Evolutionary conservation across 345 rosid species (phyloP), one percentile per base, ranked within the genome.

Genomic region (Corchorus olitorius): DNA sequence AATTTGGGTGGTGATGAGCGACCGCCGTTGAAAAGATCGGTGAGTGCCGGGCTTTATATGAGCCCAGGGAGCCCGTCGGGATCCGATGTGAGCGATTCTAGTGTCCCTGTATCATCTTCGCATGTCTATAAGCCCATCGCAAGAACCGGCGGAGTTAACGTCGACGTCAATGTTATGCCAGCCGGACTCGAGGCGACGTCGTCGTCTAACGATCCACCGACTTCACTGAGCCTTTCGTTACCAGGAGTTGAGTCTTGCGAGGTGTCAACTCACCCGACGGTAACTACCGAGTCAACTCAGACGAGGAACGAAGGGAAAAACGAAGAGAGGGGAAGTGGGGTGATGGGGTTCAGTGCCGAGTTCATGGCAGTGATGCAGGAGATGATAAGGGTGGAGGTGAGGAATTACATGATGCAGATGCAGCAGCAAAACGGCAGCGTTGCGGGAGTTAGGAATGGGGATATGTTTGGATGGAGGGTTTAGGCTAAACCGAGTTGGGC

Each of bases 321-420:
- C 6, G 83, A 77, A n/a, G 79, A 43, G 15, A 75, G 27, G 34
- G 83, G 75, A n/a, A 39, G 71, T 9, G 95, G 85, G 19, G 76
- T 86, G 35, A 66, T 81, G 41, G 95, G 95, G 55, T 88, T 90
- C 13, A 87, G 85, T 41, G 77, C 86, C 19, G 98, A 95, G 67
- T 88, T 95, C 52, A 86, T 90, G 90, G 84, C 84, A 76, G 93
- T 90, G 83, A 83, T 95, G 86, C 97, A 95, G n/a, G 99, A 95
- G 61, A 95, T 95, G 98, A 87, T 95, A 73, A 93, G 82, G 80
- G 84, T 70, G 73, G 99, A 95, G 79, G 98, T 95, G 81, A 90
- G 90, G 83, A 90, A 78, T 67, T 95, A 91, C 80, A 90, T 95
- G 98, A 76, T 85, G 78, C 95, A 88, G 77, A 74, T 75, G 77